phyloP scores from a whole-genome alignment of 192 early-diverging fungal genomes.

The Gigaspora rosea region DNA sequence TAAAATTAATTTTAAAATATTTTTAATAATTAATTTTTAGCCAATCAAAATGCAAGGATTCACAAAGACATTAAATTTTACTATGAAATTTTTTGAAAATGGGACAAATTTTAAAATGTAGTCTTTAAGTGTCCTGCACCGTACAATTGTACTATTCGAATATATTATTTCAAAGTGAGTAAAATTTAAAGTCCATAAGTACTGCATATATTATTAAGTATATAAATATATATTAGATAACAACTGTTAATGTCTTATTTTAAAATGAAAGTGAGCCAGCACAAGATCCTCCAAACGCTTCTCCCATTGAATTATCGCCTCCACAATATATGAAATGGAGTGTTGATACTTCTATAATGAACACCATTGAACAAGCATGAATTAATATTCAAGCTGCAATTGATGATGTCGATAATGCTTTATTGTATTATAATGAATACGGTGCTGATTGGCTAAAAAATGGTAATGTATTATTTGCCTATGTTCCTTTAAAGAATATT shows the following conservation, averaged over 20 bases:
- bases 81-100: too few species aligned
- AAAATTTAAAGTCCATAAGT: too few species aligned
- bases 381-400: slow-evolving; percentile 64
- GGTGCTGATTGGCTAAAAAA: slow-evolving; percentile 87
- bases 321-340: slow-evolving; percentile 75
- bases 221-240: not conserved
- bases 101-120: too few species aligned
- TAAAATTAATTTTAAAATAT: too few species aligned
- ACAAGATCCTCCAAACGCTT: slow-evolving; percentile 47
- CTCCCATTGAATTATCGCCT: slow-evolving; percentile 40
- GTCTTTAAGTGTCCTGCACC: too few species aligned
- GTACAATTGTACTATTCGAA: slow-evolving; percentile 83
- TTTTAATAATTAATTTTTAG: too few species aligned
- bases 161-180: slow-evolving; percentile 66
- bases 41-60: too few species aligned
- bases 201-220: too few species aligned
- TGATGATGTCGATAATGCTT: slow-evolving; percentile 67
- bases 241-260: slow-evolving; percentile 8
- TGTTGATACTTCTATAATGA: slow-evolving; percentile 54
- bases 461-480: slow-evolving; percentile 29
- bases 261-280: slow-evolving; percentile 51
- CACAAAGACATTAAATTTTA: too few species aligned
- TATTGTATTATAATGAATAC: slow-evolving; percentile 72
- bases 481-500: not conserved
- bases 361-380: slow-evolving; percentile 63